Base-by-base conservation (phyloP, 331 rosid genomes). In the Malus hybrid region DNA sequence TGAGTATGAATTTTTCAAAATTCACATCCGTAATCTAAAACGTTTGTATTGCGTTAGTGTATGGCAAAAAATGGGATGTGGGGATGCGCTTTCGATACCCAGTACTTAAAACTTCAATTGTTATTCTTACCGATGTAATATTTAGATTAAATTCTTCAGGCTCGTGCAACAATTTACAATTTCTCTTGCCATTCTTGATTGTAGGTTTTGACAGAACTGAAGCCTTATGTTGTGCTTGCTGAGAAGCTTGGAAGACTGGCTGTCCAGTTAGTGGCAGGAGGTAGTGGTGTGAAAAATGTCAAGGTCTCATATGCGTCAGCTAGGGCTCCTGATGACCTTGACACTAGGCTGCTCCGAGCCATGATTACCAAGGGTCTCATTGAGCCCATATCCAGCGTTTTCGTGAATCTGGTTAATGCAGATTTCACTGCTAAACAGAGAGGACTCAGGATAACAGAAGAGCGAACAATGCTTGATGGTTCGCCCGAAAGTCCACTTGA, bases 331-430 rank as follows among this genome's bases (percentile, higher is more conserved):
- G 97, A 95, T 84, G 97, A 95, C 80, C 97, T 95, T 71, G 99
- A 95, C 86, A 92, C 99, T 33, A 91, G 99, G 71, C 83, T 95
- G 73, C 91, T 95, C 39, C 99, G 99, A 50, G 99, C 99, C 80
- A 95, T 95, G 99, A 95, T 95, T 80, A 92, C 85, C 48, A 91
- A 94, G 90, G 97, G 99, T 85, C 87, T 95, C 72, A 92, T 95
- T 39, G 99, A 95, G 84, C 99, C 99, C 10, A 95, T 95, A 68
- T 92, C 97, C 68, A 84, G 88, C 63, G 99, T 85, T 57, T 95
- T 95, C 6, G 96, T 95, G 74, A 95, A 95, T 82, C 83, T 95
- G 86, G 99, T 95, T 18, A 95, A 95, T 71, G 99, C 99, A 30
- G 97, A 95, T 78, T 95, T 95, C 86, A 92, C 97, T 58, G 99